phyloP scores from a whole-genome alignment of 2,329 filamentous ascomycete species.

The Pseudogymnoascus sp. region DNA sequence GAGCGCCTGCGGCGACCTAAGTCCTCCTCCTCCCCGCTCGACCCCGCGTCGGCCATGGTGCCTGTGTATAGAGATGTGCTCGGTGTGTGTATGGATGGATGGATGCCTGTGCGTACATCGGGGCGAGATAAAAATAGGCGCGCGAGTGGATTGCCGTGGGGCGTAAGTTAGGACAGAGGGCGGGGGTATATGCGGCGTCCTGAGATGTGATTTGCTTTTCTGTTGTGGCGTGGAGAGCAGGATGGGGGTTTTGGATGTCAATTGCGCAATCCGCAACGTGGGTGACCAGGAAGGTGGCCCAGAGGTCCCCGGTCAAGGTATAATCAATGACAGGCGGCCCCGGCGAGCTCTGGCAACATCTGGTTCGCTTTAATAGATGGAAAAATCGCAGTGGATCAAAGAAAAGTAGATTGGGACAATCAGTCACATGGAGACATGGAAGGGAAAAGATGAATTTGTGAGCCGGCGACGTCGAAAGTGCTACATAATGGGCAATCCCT shows the following conservation, averaged over 20 bases:
- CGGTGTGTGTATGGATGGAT: neutral
- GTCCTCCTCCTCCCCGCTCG: neutral
- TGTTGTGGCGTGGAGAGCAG: neutral
- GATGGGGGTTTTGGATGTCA: slow-evolving; percentile 6
- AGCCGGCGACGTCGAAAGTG: neutral
- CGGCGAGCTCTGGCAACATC: neutral
- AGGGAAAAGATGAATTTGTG: neutral
- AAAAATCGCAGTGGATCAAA: neutral
- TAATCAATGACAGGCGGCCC: neutral
- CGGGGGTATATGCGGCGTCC: neutral
- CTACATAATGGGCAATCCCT: neutral
- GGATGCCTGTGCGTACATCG: slow-evolving; percentile 9
- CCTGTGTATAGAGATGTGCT: neutral
- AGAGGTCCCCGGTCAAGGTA: neutral
- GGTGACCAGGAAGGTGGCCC: neutral
- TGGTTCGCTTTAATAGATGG: slow-evolving; percentile 2
- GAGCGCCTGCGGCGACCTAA: neutral
- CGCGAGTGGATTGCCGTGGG: neutral
- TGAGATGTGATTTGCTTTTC: neutral
- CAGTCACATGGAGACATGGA: slow-evolving; percentile 1
- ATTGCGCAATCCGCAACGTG: slow-evolving; percentile 7
- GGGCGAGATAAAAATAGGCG: slow-evolving; percentile 5
- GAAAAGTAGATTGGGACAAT: neutral
- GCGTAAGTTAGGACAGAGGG: neutral
- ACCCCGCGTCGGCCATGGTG: neutral